Evolutionary conservation across 352 stramenopile genomes (phyloP), one percentile per base, ranked within the genome.

Genomic region (Aphanomyces cochlioides): DNA sequence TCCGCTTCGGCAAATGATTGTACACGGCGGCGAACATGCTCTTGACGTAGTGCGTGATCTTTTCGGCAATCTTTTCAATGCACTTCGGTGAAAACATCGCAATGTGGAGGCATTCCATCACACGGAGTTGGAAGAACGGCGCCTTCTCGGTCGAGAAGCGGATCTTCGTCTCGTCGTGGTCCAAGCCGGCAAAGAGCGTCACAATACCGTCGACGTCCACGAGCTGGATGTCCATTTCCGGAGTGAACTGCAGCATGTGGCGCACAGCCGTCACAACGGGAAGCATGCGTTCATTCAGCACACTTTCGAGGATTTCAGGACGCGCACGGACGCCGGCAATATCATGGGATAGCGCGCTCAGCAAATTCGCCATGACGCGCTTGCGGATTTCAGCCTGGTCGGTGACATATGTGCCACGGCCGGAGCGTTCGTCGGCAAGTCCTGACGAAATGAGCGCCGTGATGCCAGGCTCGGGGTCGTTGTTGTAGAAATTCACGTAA

Each of bases 401-500:
- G 15, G 59, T 67, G 17, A 67, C 59, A 17, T 67, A 39, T 21
- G 40, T 48, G 19, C 39, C 19, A 39, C 40, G 38, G 5, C 40
- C 40, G 10, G 38, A 37, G 59, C 59, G 38, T 47, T 48, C 59
- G 37, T 54, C 40, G 2, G 59, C 38, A 39, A 47, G 37, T 17
- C 59, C 59, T 15, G 59, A 54, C 40, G 59, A 67, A 17, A 95
- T 91, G 67, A 92, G 85, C 13, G 87, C 79, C 5, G 86, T 72
- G 38, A 95, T 83, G 8, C 82, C 84, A 57, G 77, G 77, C 58
- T 93, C 83, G 7, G 87, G 85, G 60, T 90, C 90, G 66, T 91
- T 84, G 73, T 95, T 95, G 78, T 91, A 95, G 41, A 89, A 95
- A 72, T 95, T 95, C 19, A 95, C 87, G 75, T 92, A 95, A 66